Evolutionary conservation across 176 grass and related monocot genomes (phyloP).

Genomic region (Avena atlantica): DNA sequence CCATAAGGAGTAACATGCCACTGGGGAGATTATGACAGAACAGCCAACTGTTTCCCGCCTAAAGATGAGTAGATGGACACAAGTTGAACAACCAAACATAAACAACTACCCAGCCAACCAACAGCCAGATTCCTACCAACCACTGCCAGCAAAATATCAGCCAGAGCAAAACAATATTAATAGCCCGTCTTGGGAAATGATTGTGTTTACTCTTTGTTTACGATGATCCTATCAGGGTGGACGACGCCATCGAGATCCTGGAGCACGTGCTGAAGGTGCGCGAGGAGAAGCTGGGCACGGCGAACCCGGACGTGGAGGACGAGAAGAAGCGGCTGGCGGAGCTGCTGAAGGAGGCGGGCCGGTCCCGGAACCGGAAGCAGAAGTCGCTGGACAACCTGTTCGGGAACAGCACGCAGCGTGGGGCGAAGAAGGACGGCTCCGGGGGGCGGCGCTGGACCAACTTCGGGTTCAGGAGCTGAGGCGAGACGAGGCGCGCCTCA

Average conservation of each 20-base stretch:
- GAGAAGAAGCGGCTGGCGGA: conserved; percentile 84
- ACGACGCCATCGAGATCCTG: conserved; percentile 91
- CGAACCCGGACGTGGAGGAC: conserved; percentile 92
- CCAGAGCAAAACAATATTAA: not conserved
- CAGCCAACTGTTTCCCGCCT: not conserved
- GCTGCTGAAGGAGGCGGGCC: conserved; percentile 86
- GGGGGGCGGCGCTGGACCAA: conserved; percentile 81
- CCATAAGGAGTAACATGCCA: not conserved
- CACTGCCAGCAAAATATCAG: not conserved
- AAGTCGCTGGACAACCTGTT: conserved; percentile 86
- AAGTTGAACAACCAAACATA: not conserved
- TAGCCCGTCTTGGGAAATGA: not conserved
- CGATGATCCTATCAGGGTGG: conserved; percentile 64
- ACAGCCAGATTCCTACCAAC: not conserved
- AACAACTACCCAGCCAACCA: not conserved
- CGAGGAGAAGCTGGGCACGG: conserved; percentile 93
- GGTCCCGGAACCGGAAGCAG: conserved; percentile 83
- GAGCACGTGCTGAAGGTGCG: conserved; percentile 92
- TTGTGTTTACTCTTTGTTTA: not conserved
- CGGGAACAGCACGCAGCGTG: conserved; percentile 46
- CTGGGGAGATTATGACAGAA: not conserved
- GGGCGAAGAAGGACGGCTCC: conserved; percentile 69
- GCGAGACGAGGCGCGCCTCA: not conserved
- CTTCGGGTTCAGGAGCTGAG: conserved; percentile 83
- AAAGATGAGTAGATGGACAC: conserved; percentile 1